Evolutionary conservation across 139 green algal genomes (phyloP).

Genomic region (Chlamydomonas schloesseri): DNA sequence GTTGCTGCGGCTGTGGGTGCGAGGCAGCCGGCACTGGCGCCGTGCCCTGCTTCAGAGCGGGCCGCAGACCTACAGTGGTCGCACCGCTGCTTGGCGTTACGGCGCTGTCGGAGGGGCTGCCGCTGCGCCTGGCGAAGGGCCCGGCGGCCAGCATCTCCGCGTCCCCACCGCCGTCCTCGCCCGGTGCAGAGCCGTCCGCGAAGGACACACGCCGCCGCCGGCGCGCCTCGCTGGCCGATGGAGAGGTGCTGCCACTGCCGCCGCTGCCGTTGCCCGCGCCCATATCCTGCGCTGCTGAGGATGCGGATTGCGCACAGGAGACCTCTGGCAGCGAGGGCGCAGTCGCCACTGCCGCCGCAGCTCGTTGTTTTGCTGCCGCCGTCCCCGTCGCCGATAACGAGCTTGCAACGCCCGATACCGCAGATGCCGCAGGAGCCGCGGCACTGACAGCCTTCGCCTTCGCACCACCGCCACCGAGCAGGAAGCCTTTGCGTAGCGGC

Average conservation of each 20-base stretch:
- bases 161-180: background rate
- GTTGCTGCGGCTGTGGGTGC: no score
- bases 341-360: no score
- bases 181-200: background rate
- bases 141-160: background rate
- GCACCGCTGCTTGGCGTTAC: no score
- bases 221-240: background rate
- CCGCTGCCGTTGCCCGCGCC: no score
- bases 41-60: slow-evolving; percentile 2
- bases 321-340: no score
- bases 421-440: background rate
- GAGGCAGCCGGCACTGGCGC: no score
- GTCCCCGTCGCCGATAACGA: no score
- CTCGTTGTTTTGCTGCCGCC: no score
- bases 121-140: no score
- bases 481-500: slow-evolving; percentile 52
- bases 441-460: background rate
- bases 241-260: background rate
- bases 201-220: background rate
- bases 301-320: no score
- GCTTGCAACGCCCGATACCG: no score
- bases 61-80: background rate
- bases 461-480: background rate
- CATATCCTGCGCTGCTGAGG: background rate
- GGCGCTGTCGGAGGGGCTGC: no score